Conservation (phyloP, 1,284 basidiomycete genomes). For the Trametes sp. region DNA sequence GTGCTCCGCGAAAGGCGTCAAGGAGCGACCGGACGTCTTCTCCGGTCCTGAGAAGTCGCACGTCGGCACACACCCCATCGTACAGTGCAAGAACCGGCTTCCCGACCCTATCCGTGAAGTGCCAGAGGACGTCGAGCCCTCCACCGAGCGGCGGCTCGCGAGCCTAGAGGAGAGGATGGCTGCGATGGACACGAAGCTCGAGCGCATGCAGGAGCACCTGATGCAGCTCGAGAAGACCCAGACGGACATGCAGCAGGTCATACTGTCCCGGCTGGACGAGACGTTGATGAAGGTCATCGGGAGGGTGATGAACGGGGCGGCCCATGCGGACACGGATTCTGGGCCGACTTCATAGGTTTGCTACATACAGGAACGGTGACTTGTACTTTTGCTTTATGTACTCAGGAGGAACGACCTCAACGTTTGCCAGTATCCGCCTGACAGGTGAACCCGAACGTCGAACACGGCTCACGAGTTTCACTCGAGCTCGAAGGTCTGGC, state of each 20-base stretch:
- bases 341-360: neutral
- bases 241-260: constrained; percentile 9
- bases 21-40: neutral
- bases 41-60: neutral
- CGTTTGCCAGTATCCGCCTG: too few species aligned
- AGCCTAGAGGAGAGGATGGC: constrained; percentile 17
- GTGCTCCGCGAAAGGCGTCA: constrained; percentile 12
- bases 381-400: too few species aligned
- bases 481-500: too few species aligned
- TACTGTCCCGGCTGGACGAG: neutral
- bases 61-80: constrained; percentile 2
- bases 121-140: neutral
- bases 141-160: constrained; percentile 5
- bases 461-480: too few species aligned
- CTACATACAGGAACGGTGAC: too few species aligned
- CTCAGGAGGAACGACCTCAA: too few species aligned
- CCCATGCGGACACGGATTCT: neutral
- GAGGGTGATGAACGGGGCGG: neutral
- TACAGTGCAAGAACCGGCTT: constrained; percentile 4
- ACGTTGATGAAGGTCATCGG: neutral
- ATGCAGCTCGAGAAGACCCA: neutral
- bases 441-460: too few species aligned
- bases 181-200: constrained; percentile 13
- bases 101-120: neutral
- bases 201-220: constrained; percentile 14